Evolutionary conservation across 2,329 filamentous ascomycete species (phyloP), one percentile per base, ranked within the genome.

Genomic region (Botrytis tulipae): DNA sequence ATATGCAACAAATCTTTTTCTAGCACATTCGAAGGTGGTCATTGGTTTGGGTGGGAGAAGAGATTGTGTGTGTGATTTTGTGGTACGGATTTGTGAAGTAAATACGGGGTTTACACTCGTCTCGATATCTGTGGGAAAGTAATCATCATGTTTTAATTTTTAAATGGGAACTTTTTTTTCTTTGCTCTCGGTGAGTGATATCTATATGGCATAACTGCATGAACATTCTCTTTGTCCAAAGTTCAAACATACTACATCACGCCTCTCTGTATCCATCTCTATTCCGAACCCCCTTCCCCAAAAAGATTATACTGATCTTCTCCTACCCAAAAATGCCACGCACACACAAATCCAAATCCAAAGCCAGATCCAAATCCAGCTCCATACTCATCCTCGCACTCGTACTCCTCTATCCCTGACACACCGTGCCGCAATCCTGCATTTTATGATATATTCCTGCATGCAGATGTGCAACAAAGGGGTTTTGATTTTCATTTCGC

Each of bases 391-490:
- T 5, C 18, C 6, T 14, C 14, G 59, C 5, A 35, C 35, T 37
- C 35, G 37, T 37, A 37, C 37, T 37, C 7, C 59, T 16, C 12
- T 8, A 14, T 61, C 25, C 37, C 32, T 12, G 35, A 60, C 9
- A 3, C 22, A 7, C 10, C 35, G 6, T 35, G 22, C 20, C 59
- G 22, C 59, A 25, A 3, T 0, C 22, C 5, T 61, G 35, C 59
- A 25, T 61, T 35, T 60, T 62, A 65, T 65, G 61, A 65, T 65
- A 44, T 65, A 65, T 46, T 46, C 40, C 18, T 65, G 40, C 61
- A 63, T 63, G 40, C 6, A 63, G 40, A 63, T 20, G 20, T 12
- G 40, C 40, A 63, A 44, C 37, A 63, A 61, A 61, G 1, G 35
- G 12, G 48, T n/a, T n/a, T 48, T 48, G 10, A 4, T n/a, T 14